Conservation (phyloP, 257 asterid species). For the Przewalskia tangutica region DNA sequence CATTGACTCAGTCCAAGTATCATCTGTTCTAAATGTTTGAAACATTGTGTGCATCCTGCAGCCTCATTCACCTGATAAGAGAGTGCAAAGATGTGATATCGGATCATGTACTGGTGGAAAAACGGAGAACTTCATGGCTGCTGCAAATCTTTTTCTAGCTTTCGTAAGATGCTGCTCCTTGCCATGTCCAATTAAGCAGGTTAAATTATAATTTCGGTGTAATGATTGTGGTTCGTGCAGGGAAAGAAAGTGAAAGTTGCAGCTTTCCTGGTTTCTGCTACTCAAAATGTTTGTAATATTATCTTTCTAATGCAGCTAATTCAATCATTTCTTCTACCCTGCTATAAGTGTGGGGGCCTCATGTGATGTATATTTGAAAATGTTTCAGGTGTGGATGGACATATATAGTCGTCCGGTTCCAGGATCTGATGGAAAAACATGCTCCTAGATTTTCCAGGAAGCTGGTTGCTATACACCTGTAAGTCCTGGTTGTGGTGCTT, state of each 20-base stretch:
- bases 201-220: background rate
- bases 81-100: conserved; percentile 89
- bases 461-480: conserved; percentile 95
- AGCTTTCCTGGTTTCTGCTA: conserved; percentile 88
- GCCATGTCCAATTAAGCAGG: too few species aligned
- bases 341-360: too few species aligned
- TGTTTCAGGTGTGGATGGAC: conserved; percentile 90
- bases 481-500: conserved; percentile 96
- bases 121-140: conserved; percentile 94
- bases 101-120: conserved; percentile 99
- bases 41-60: conserved; percentile 12
- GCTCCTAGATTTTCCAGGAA: conserved; percentile 90
- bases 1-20: too few species aligned
- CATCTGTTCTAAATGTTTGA: background rate
- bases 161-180: conserved; percentile 33
- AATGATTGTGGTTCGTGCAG: conserved; percentile 18
- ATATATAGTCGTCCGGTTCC: conserved; percentile 74
- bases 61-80: conserved; percentile 98
- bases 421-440: conserved; percentile 84
- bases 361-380: background rate
- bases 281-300: conserved; percentile 57
- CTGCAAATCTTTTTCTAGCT: conserved; percentile 82
- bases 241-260: conserved; percentile 92
- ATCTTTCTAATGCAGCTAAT: background rate
- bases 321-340: too few species aligned